Base-by-base conservation (phyloP, 768 basidiomycete genomes). In the Calvatia gigantea region DNA sequence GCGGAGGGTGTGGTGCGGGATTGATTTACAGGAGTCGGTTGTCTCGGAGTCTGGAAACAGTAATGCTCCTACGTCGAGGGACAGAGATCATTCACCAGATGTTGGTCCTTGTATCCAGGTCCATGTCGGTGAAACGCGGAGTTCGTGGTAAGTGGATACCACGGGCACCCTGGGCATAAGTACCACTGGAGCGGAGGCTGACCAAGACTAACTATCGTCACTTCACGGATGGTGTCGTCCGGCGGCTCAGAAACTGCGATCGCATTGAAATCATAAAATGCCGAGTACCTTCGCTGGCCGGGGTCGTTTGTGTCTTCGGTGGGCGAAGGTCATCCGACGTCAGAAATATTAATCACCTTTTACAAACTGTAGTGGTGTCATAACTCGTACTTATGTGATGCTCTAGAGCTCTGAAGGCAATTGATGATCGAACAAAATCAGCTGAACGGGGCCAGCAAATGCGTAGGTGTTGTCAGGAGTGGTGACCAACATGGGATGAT, bases 41-140 rank as follows among this genome's bases (percentile, higher is more conserved):
- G 33, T 39, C 25, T 21, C 45, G 45, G 44, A 45, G 23, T 11
- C 17, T 37, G 25, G 45, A 55, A 47, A 55, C 46, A 54, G 43
- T 8, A n/a, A n/a, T n/a, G n/a, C n/a, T n/a, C 25, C 25, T 28
- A 29, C 46, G 25, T 23, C 23, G 42, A 33, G 21, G 27, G 33
- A 7, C 8, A 4, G 45, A 17, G 28, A 21, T 17, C 17, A 12
- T 48, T 47, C 11, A 25, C 12, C 23, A 54, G 27, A 47, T 21
- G 37, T 41, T 28, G 45, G 27, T 17, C 19, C 54, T 53, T 53
- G 54, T 55, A 39, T 47, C 54, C 45, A 55, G 21, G 28, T 6
- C 15, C 48, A 28, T 19, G 12, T 52, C 39, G 45, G 35, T 39
- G 54, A 55, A 47, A 55, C 44, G 19, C 32, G 29, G 51, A 32